Base-by-base conservation (phyloP, 805 yeast genomes). In the Ogataea allantospora region DNA sequence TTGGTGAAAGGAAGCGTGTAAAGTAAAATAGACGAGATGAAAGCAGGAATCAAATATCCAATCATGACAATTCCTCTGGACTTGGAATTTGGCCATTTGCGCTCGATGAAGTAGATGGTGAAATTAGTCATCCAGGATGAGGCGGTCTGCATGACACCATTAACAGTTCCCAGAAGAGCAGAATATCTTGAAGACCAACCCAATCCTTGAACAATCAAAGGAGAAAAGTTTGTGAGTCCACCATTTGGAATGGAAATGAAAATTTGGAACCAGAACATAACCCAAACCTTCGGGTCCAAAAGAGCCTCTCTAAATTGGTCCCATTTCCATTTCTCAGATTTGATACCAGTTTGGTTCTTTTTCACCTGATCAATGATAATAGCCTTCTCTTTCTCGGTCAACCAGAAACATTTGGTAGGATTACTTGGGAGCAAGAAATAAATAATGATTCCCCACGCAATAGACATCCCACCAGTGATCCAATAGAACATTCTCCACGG, bases 401-500 rank as follows among this genome's bases (percentile, higher is more conserved):
- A 55, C 51, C 70, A 77, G 68, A 73, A 64, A 11, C 78, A 77
- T 13, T 60, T 60, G 7, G 66, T 62, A 27, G 87, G 86, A 14
- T 83, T 40, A 78, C 57, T 59, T 72, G 78, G 48, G 68, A 54
- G 35, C 55, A 60, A 45, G 75, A 68, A 20, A 65, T 44, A 47
- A 23, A 52, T 46, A n/a, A 50, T 42, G 6, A 71, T 38, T 5
- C 83, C 84, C 27, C 78, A 55, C 7, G 70, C 51, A 5, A 78
- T 58, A 4, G 86, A 78, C 50, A 75, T 66, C 8, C 67, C 58
- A 16, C 89, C 91, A 28, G 77, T 70, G 25, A 80, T 66, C 42
- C 81, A 59, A 53, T 74, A 82, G 8, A 79, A 58, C 7, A 75
- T 60, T 50, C 75, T 75, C 88, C 88, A 83, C 3, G 80, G 69